Conservation (phyloP, 768 basidiomycete species). For the Cubamyces lactineus region DNA sequence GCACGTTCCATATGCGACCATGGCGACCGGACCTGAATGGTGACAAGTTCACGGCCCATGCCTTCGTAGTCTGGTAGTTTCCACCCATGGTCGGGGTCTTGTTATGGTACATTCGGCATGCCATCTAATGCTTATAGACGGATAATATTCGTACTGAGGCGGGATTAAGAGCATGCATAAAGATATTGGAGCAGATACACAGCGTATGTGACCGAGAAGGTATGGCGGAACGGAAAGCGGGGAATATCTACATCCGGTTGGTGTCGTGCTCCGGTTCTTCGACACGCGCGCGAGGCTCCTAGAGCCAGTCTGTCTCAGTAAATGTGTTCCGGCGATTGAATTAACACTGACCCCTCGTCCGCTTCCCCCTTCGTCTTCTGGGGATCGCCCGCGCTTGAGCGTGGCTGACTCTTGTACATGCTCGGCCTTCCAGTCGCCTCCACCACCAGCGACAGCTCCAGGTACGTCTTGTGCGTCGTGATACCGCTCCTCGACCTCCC, state of each 20-base stretch:
- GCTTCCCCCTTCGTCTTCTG: slow-evolving; percentile 73
- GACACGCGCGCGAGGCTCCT: slow-evolving; percentile 61
- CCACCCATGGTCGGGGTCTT: not conserved
- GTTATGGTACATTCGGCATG: not conserved
- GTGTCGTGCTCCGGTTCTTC: slow-evolving; percentile 68
- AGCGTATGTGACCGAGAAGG: not conserved
- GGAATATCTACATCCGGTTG: slow-evolving; percentile 58
- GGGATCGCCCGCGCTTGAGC: slow-evolving; percentile 75
- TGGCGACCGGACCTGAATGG: slow-evolving; percentile 42
- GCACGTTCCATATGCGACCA: slow-evolving; percentile 61
- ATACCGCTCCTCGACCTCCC: slow-evolving; percentile 87
- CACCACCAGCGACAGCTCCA: slow-evolving; percentile 81
- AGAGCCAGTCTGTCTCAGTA: slow-evolving; percentile 18
- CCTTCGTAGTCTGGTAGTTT: slow-evolving; percentile 53
- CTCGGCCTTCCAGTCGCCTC: slow-evolving; percentile 83
- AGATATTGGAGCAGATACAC: not conserved
- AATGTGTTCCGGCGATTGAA: slow-evolving; percentile 1
- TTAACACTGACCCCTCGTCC: slow-evolving; percentile 53
- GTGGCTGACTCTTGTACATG: slow-evolving; percentile 42
- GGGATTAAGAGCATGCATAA: not conserved
- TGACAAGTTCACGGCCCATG: slow-evolving; percentile 48
- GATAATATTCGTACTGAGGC: not conserved
- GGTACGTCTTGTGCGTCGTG: slow-evolving; percentile 78
- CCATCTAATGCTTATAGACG: not conserved
- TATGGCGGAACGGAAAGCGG: not conserved